Evolutionary conservation across 2,329 filamentous ascomycete species (phyloP).

Genomic region (Aspergillus brunneoviolaceus): DNA sequence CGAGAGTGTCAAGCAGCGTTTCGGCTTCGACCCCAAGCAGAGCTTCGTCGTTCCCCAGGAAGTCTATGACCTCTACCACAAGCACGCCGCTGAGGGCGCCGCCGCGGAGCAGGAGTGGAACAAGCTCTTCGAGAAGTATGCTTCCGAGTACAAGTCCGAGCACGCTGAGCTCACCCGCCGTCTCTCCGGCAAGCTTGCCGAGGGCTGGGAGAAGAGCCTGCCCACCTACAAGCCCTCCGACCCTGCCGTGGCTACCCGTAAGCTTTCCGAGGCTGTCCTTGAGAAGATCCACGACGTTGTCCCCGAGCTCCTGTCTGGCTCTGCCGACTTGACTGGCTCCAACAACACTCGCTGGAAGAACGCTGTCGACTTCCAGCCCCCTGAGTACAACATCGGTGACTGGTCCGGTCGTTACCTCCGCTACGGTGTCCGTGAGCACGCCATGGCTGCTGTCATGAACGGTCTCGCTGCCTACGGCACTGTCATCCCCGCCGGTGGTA

Average conservation of each 20-base stretch:
- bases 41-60: conserved; percentile 89
- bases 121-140: conserved; percentile 85
- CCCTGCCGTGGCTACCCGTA: conserved; percentile 83
- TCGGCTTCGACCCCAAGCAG: conserved; percentile 93
- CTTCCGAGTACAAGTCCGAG: conserved; percentile 72
- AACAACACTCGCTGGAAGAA: conserved; percentile 99
- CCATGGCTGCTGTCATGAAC: conserved; percentile 56
- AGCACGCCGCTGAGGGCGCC: conserved; percentile 81
- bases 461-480: conserved; percentile 94
- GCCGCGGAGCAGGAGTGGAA: conserved; percentile 95
- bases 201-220: conserved; percentile 93
- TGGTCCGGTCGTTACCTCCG: conserved; percentile 81
- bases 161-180: conserved; percentile 79
- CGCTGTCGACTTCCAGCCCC: conserved; percentile 95
- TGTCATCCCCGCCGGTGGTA: conserved; percentile 88
- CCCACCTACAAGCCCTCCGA: conserved; percentile 88
- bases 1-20: conserved; percentile 89
- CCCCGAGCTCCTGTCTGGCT: conserved; percentile 92
- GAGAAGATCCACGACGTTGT: conserved; percentile 78
- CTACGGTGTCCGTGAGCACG: conserved; percentile 54
- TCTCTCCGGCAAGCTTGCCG: conserved; percentile 77
- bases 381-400: conserved; percentile 78
- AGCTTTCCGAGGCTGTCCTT: conserved; percentile 92
- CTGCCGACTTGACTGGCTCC: conserved; percentile 95
- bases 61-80: conserved; percentile 87